Conservation (phyloP, 768 basidiomycete species). For the Mycena rebaudengoi region DNA sequence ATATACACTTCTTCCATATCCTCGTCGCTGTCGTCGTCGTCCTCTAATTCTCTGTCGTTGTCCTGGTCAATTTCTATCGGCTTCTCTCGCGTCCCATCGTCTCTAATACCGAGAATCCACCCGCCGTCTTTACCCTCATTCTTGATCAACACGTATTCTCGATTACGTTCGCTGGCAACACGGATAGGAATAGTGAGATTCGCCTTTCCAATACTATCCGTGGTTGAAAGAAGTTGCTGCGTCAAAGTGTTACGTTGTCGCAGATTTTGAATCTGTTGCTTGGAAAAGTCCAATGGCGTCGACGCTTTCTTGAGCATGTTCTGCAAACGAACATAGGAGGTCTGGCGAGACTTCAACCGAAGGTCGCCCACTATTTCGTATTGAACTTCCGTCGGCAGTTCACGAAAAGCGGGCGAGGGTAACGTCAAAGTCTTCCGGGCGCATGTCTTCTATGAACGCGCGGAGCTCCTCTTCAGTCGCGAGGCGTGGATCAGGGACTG, state of each 20-base stretch:
- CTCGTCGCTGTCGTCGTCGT: slow-evolving; percentile 49
- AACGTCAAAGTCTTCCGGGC: slow-evolving; percentile 94
- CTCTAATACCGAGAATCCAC: slow-evolving; percentile 93
- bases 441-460: slow-evolving; percentile 94
- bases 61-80: slow-evolving; percentile 88
- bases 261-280: slow-evolving; percentile 92
- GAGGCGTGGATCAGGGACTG: slow-evolving; percentile 85
- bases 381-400: slow-evolving; percentile 94
- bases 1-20: slow-evolving; percentile 88
- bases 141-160: slow-evolving; percentile 94
- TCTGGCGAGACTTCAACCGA: slow-evolving; percentile 92
- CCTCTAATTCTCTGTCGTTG: slow-evolving; percentile 40
- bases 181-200: slow-evolving; percentile 91
- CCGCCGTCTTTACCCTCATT: slow-evolving; percentile 89
- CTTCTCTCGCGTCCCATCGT: slow-evolving; percentile 83
- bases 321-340: slow-evolving; percentile 89
- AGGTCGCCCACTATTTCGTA: slow-evolving; percentile 99
- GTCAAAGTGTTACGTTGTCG: slow-evolving; percentile 90
- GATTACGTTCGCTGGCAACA: slow-evolving; percentile 94
- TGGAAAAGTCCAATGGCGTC: slow-evolving; percentile 95
- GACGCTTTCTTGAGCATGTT: slow-evolving; percentile 83
- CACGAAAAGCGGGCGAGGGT: slow-evolving; percentile 88
- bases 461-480: slow-evolving; percentile 97
- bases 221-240: slow-evolving; percentile 91
- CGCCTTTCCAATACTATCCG: slow-evolving; percentile 91